Conservation (phyloP, 169 alveolate species). For the Sarcocystis neurona region DNA sequence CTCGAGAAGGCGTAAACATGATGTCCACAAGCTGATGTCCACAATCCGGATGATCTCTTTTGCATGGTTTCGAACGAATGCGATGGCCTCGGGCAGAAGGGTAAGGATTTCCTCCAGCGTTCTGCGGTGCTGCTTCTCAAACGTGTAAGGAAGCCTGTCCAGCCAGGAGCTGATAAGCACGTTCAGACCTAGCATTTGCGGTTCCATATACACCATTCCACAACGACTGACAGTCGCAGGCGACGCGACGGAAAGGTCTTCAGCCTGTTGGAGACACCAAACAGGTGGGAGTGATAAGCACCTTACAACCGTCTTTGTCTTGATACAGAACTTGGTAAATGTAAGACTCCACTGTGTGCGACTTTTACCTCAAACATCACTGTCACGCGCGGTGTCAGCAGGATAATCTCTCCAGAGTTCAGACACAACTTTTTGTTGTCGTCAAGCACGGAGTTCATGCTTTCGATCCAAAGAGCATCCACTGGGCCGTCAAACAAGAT, state of each 20-base stretch:
- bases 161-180: slow-evolving; percentile 91
- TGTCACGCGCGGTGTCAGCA: slow-evolving; percentile 91
- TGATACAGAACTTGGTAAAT: not conserved
- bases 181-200: slow-evolving; percentile 89
- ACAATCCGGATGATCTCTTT: slow-evolving; percentile 77
- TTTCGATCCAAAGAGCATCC: slow-evolving; percentile 96
- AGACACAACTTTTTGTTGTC: slow-evolving; percentile 94
- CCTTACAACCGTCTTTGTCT: too few species aligned
- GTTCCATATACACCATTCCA: slow-evolving; percentile 96
- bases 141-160: slow-evolving; percentile 78
- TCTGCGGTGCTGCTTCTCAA: slow-evolving; percentile 45
- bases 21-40: slow-evolving; percentile 79
- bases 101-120: slow-evolving; percentile 69
- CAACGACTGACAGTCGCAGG: slow-evolving; percentile 96
- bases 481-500: slow-evolving; percentile 94
- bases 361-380: slow-evolving; percentile 86
- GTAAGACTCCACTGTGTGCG: slow-evolving; percentile 3
- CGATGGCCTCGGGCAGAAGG: slow-evolving; percentile 73
- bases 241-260: slow-evolving; percentile 94
- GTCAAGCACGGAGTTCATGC: slow-evolving; percentile 95
- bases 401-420: slow-evolving; percentile 91
- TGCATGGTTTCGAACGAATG: slow-evolving; percentile 78
- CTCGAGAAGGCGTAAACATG: slow-evolving; percentile 78
- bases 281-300: too few species aligned
- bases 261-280: slow-evolving; percentile 64